A percentile compares a stretch with the other conserved stretches of the same genome.
Evolutionary conservation across 2,329 filamentous ascomycete species (phyloP).

Genomic region (Davidsoniella australis): DNA sequence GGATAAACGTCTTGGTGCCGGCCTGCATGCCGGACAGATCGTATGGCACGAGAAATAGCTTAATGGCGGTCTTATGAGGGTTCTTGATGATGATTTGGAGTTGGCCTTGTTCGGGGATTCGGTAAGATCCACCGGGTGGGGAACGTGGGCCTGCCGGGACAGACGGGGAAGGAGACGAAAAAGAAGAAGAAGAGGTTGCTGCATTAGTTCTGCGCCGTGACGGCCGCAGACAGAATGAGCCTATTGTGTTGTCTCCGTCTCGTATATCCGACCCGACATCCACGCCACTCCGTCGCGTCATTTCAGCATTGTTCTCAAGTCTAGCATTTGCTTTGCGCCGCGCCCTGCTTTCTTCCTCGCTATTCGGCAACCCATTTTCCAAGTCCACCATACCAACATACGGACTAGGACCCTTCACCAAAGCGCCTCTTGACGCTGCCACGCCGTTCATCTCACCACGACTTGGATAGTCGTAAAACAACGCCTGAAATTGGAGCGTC

Average conservation of each 20-base stretch:
- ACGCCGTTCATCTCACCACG: conserved; percentile 23
- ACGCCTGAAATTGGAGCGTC: conserved; percentile 76
- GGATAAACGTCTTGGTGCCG: conserved; percentile 87
- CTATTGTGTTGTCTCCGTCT: too few species aligned
- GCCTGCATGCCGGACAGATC: conserved; percentile 84
- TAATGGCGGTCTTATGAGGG: conserved; percentile 94
- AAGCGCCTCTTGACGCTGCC: neutral
- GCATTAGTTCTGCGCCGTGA: neutral
- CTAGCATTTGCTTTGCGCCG: conserved; percentile 24
- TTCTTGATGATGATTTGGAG: conserved; percentile 97
- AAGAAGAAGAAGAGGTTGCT: neutral
- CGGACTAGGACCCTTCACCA: conserved; percentile 75
- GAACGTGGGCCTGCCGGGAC: conserved; percentile 22
- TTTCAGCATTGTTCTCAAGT: too few species aligned
- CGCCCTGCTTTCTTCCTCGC: conserved; percentile 29
- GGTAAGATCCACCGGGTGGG: conserved; percentile 76
- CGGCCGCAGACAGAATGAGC: too few species aligned
- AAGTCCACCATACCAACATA: conserved; percentile 90
- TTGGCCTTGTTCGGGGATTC: conserved; percentile 85
- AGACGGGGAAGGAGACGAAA: too few species aligned
- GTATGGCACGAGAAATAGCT: conserved; percentile 86
- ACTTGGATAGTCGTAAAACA: conserved; percentile 71
- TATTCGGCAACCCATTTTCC: conserved; percentile 54
- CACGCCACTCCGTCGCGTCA: too few species aligned
- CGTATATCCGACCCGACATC: too few species aligned